phyloP scores from a whole-genome alignment of 768 basidiomycete species.

The Pleurotus tuoliensis region DNA sequence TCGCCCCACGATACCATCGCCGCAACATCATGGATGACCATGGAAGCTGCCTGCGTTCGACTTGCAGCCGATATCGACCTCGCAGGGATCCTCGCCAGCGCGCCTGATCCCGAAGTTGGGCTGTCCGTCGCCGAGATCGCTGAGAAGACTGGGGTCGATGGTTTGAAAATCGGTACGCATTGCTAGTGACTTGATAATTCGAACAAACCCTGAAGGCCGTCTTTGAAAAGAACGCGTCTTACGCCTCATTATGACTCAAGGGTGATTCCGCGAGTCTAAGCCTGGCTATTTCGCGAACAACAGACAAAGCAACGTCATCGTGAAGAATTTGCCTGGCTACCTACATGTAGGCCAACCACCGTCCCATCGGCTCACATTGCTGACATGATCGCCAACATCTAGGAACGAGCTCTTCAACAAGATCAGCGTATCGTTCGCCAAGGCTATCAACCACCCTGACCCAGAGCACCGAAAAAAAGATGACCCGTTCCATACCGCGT shows the following conservation, averaged over 20 bases:
- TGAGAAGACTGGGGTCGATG: constrained; percentile 28
- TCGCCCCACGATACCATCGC: constrained; percentile 32
- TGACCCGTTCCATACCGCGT: constrained; percentile 32
- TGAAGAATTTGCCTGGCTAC: constrained; percentile 32
- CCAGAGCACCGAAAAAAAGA: constrained; percentile 28
- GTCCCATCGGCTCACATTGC: not conserved
- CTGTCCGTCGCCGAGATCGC: constrained; percentile 29
- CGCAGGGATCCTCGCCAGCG: constrained; percentile 24
- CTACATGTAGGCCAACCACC: constrained; percentile 23
- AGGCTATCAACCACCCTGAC: constrained; percentile 32
- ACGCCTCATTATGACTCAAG: constrained; percentile 31
- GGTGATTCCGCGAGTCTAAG: constrained; percentile 33
- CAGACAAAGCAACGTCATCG: constrained; percentile 30
- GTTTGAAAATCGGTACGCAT: constrained; percentile 28
- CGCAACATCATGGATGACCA: constrained; percentile 28
- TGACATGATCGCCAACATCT: not conserved
- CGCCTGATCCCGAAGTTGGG: constrained; percentile 27
- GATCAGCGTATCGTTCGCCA: constrained; percentile 25
- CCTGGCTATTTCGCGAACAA: constrained; percentile 35
- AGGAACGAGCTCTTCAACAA: constrained; percentile 35
- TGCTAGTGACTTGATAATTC: not conserved
- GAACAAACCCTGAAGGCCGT: not conserved
- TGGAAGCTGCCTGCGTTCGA: constrained; percentile 29
- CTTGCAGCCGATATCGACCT: constrained; percentile 31
- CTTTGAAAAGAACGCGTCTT: constrained; percentile 25